These are phyloP conservation scores for Heliamphora exappendiculata DNA, from an alignment of 148 eudicot genomes.

Conservation along the genomic window DNA sequence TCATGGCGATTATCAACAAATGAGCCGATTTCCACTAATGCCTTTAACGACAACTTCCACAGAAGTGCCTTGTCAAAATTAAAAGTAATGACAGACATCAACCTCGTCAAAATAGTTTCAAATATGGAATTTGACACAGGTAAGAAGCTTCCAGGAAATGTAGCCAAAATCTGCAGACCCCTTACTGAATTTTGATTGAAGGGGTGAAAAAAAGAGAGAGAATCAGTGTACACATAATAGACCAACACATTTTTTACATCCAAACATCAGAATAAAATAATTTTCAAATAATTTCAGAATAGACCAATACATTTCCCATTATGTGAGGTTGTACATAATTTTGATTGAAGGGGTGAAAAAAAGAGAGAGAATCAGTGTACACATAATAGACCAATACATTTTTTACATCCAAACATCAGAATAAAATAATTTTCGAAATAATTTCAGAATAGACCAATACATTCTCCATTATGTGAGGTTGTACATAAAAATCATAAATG, in stretches of 20 bases:
- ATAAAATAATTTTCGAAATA: background rate
- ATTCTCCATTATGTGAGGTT: too few relatives aligned
- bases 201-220: background rate
- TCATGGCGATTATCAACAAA: slow-evolving; percentile 43
- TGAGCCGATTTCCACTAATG: slow-evolving; percentile 53
- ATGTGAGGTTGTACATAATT: too few relatives aligned
- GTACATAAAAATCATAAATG: too few relatives aligned
- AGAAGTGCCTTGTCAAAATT: slow-evolving; percentile 29
- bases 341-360: background rate
- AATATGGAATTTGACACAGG: slow-evolving; percentile 48
- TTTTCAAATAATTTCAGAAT: background rate
- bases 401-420: background rate
- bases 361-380: slow-evolving; percentile 4
- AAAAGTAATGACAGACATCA: slow-evolving; percentile 38
- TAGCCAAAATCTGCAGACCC: slow-evolving; percentile 71
- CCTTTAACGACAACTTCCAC: slow-evolving; percentile 57
- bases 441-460: too few relatives aligned
- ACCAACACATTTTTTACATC: background rate
- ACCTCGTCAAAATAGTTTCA: slow-evolving; percentile 50
- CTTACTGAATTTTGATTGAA: slow-evolving; percentile 46
- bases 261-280: background rate
- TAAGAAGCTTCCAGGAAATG: slow-evolving; percentile 64
- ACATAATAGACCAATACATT: background rate
- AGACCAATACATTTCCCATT: too few relatives aligned
- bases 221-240: slow-evolving; percentile 4